Evolutionary conservation across 2,329 filamentous ascomycete species (phyloP), one percentile per base, ranked within the genome.

Genomic region (Aspergillus neotritici): DNA sequence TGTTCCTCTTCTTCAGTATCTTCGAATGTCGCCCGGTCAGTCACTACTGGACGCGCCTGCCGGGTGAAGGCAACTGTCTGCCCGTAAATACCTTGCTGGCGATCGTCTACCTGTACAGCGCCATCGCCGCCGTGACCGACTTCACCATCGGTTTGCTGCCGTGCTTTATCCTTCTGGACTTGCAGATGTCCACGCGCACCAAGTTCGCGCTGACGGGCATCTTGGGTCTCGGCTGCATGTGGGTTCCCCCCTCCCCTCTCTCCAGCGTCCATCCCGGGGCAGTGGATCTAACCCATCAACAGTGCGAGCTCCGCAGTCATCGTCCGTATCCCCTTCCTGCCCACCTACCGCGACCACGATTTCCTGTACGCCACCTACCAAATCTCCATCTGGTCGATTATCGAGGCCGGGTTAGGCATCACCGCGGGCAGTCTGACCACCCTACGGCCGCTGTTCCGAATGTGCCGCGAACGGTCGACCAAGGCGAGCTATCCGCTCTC

Each of bases 161-260:
- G 0, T 67, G 73, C 7, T 72, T 72, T 46, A 63, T 81, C 7
- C 64, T 80, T 2, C 73, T 67, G 61, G 65, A 69, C 17, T 56
- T 79, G 12, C 69, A 76, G 37, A 76, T 80, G 67, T 68, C 71
- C 34, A 52, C 44, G 12, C 67, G 63, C 40, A 70, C 68, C 4
- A 79, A 77, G 49, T 13, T 72, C 2, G 64, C 73, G 3, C 60
- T 79, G 6, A 69, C 70, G 10, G 62, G 66, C 1, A 64, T 80
- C 15, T 63, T 80, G 34, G 65, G 66, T 1, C 69, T 79, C 58
- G 79, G 75, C 13, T 75, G 75, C 45, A 67, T 66, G 6, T 47
- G 25, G 29, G 37, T 46, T 56, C 69, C 35, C 53, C 60, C 10
- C 55, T 25, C 9, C 2, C 7, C 4, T 8, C 21, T 8, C 7